These are phyloP conservation scores for Myxozyma vanderwaltii DNA, from an alignment of 805 yeast genomes.

Conservation along the genomic window DNA sequence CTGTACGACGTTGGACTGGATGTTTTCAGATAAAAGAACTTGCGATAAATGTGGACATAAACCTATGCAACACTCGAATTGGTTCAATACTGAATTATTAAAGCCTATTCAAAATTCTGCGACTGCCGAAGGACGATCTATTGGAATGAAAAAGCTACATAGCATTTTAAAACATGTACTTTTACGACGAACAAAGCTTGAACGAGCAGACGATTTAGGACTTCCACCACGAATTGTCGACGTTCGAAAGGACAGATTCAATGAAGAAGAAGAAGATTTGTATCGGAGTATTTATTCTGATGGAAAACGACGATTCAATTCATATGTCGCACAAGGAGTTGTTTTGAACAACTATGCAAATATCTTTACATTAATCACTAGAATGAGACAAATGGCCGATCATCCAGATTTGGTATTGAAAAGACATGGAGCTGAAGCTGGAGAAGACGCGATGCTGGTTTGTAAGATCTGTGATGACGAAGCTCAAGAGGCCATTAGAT, in stretches of 20 bases:
- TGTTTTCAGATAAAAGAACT: slow-evolving; percentile 74
- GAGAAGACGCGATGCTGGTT: slow-evolving; percentile 56
- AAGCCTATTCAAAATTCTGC: slow-evolving; percentile 90
- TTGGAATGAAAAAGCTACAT: slow-evolving; percentile 77
- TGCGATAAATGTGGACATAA: slow-evolving; percentile 89
- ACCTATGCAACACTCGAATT: slow-evolving; percentile 93
- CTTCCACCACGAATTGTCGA: slow-evolving; percentile 95
- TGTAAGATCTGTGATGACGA: slow-evolving; percentile 97
- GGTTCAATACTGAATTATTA: slow-evolving; percentile 92
- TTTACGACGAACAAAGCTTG: slow-evolving; percentile 93
- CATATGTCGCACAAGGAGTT: slow-evolving; percentile 94
- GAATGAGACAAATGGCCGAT: slow-evolving; percentile 98
- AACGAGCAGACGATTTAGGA: slow-evolving; percentile 96
- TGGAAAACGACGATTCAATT: slow-evolving; percentile 82
- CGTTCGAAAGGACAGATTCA: slow-evolving; percentile 81
- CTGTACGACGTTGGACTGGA: slow-evolving; percentile 80
- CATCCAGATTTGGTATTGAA: slow-evolving; percentile 95
- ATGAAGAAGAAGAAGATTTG: slow-evolving; percentile 92
- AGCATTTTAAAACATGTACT: slow-evolving; percentile 73
- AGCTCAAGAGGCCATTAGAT: slow-evolving; percentile 95
- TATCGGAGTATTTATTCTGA: slow-evolving; percentile 87
- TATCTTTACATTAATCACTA: slow-evolving; percentile 89
- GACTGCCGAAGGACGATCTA: slow-evolving; percentile 75
- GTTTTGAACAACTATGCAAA: slow-evolving; percentile 96
- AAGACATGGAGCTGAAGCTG: slow-evolving; percentile 52